A percentile compares a stretch with the other conserved stretches of the same genome.
phyloP scores from a whole-genome alignment of 805 yeast genomes.

The Nakazawaea wickerhamii region DNA sequence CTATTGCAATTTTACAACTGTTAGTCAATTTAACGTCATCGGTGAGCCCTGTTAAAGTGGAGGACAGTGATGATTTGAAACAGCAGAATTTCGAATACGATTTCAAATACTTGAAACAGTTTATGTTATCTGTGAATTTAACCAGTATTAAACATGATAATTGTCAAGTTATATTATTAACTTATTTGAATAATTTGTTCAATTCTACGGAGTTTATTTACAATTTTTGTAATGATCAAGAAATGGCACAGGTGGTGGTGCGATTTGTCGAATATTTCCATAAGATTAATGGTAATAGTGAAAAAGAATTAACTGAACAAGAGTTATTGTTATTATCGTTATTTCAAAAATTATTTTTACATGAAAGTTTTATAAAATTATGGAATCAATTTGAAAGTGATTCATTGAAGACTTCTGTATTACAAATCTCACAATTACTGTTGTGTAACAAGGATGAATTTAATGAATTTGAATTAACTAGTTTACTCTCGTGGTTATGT shows the following conservation, averaged over 20 bases:
- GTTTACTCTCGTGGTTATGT: constrained; percentile 37
- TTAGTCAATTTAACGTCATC: constrained; percentile 12
- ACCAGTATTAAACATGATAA: not conserved
- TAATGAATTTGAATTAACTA: constrained; percentile 32
- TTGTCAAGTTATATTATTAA: not conserved
- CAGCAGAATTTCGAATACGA: constrained; percentile 2
- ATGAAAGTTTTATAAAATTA: constrained; percentile 29
- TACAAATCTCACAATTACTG: constrained; percentile 20
- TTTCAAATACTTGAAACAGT: not conserved
- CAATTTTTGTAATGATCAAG: constrained; percentile 15
- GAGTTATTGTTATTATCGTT: constrained; percentile 21
- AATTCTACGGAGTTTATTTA: constrained; percentile 17
- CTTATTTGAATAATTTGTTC: constrained; percentile 11
- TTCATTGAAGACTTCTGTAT: constrained; percentile 12
- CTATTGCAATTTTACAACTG: constrained; percentile 8
- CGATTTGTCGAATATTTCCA: not conserved
- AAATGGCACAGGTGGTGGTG: not conserved
- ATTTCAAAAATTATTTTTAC: constrained; percentile 21
- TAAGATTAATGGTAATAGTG: not conserved
- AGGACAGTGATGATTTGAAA: constrained; percentile 9
- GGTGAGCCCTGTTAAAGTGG: constrained; percentile 8
- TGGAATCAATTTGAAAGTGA: constrained; percentile 13
- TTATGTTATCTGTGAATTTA: not conserved
- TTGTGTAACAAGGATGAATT: constrained; percentile 35
- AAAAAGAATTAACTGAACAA: constrained; percentile 10